These are phyloP conservation scores for Tetragonia tetragonoides DNA, from an alignment of 148 eudicot species.

Conservation along the genomic window DNA sequence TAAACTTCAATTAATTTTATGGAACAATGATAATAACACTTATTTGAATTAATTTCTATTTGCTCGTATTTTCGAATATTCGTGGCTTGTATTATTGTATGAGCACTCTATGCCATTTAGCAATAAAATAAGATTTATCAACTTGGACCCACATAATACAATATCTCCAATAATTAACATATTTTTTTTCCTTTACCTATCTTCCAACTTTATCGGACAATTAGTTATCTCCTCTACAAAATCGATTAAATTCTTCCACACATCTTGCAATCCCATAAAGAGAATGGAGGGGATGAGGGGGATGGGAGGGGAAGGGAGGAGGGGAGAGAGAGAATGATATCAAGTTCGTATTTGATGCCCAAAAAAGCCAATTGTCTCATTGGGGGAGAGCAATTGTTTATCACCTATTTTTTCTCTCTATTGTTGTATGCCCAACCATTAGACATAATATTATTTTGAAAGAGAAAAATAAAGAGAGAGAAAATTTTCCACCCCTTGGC, in stretches of 20 bases:
- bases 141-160: too few relatives aligned
- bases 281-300: neutral
- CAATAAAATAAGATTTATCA: too few relatives aligned
- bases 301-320: neutral
- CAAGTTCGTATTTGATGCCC: neutral
- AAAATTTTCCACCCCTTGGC: neutral
- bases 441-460: conserved; percentile 4
- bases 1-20: too few relatives aligned
- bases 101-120: too few relatives aligned
- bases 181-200: neutral
- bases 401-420: conserved; percentile 19
- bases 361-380: conserved; percentile 16
- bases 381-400: neutral
- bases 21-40: too few relatives aligned
- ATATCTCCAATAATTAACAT: too few relatives aligned
- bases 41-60: too few relatives aligned
- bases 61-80: too few relatives aligned
- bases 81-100: too few relatives aligned
- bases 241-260: conserved; percentile 6
- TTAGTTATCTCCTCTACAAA: neutral
- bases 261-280: neutral
- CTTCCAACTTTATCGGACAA: neutral
- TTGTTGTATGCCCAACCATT: conserved; percentile 18
- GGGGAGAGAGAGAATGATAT: neutral
- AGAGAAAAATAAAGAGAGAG: neutral